phyloP scores from a whole-genome alignment of 345 rosid species.

The Balakata baccata region DNA sequence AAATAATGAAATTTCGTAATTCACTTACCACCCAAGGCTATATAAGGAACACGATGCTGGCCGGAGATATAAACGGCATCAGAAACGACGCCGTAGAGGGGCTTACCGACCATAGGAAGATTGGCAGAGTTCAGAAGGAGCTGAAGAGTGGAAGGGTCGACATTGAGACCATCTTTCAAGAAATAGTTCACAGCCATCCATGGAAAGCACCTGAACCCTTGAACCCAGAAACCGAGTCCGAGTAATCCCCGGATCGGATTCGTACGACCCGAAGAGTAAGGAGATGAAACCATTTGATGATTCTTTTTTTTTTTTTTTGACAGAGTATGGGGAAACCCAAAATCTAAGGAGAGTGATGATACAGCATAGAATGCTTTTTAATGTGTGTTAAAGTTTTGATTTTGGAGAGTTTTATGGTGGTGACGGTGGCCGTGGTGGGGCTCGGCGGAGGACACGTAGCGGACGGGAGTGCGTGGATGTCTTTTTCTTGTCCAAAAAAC shows the following conservation, averaged over 20 bases:
- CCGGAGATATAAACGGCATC: conserved; percentile 67
- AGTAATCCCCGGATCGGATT: conserved; percentile 46
- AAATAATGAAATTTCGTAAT: neutral
- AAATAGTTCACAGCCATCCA: conserved; percentile 83
- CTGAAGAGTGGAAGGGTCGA: conserved; percentile 75
- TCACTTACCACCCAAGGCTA: conserved; percentile 77
- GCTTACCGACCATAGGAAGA: conserved; percentile 90
- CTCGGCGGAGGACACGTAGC: conserved; percentile 12
- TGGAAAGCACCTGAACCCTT: conserved; percentile 86
- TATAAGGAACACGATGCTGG: conserved; percentile 89
- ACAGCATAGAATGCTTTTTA: no score
- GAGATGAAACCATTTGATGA: neutral
- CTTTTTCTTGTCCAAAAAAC: neutral
- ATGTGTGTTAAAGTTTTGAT: neutral
- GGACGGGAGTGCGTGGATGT: neutral
- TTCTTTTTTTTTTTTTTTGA: neutral
- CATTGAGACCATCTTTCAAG: conserved; percentile 72
- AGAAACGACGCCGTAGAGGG: conserved; percentile 70
- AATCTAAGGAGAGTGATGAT: neutral
- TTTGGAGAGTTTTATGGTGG: neutral
- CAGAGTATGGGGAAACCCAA: neutral
- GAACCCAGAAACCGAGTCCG: conserved; percentile 75
- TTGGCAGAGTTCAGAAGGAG: conserved; percentile 79
- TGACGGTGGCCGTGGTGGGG: neutral
- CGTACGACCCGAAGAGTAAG: neutral